Evolutionary conservation across 163 green algal species (phyloP).

Genomic region (Scenedesmus sp.): DNA sequence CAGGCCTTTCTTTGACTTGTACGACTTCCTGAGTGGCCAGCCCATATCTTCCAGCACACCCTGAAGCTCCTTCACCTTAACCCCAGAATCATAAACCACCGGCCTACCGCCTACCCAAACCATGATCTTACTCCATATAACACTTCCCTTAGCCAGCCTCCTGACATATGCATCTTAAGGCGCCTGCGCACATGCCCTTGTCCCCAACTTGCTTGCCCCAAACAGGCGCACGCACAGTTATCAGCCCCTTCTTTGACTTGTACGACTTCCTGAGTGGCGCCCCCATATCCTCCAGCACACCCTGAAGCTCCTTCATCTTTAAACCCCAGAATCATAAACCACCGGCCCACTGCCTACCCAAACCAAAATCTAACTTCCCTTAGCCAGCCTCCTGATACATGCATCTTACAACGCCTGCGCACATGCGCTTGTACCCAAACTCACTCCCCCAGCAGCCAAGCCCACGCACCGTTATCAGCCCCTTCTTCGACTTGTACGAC

Average conservation of each 20-base stretch:
- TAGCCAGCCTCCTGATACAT: too few species aligned
- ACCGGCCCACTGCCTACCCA: too few species aligned
- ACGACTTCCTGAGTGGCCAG: background rate
- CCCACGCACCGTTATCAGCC: background rate
- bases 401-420: too few species aligned
- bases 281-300: background rate
- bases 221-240: background rate
- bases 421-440: too few species aligned
- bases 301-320: background rate
- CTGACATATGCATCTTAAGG: too few species aligned
- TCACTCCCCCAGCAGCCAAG: background rate
- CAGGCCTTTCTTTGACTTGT: background rate
- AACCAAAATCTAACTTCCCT: too few species aligned
- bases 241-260: background rate
- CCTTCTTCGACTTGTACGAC: background rate
- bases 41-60: background rate
- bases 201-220: background rate
- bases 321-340: background rate
- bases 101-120: too few species aligned
- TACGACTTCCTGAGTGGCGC: background rate
- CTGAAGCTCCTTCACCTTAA: constrained; percentile 1
- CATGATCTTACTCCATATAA: too few species aligned
- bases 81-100: too few species aligned
- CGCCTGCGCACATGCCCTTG: too few species aligned
- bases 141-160: too few species aligned